Evolutionary conservation across 208 protist species (phyloP).

Genomic region (Crithidia mellificae): DNA sequence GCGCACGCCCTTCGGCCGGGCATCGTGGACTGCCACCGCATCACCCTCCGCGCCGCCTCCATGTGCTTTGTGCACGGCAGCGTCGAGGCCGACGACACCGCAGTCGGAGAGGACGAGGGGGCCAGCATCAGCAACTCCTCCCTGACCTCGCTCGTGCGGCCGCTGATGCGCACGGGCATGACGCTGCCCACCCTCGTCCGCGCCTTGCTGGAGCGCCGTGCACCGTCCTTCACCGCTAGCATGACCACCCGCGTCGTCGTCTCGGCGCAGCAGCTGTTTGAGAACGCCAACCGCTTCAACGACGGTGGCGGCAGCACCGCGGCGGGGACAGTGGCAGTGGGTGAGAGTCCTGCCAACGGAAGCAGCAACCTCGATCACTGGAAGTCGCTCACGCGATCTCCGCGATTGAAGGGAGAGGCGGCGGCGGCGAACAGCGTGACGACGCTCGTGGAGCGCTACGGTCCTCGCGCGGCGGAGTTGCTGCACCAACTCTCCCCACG

Average conservation of each 20-base stretch:
- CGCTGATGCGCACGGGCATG: constrained; percentile 34
- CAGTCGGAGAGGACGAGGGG: background rate
- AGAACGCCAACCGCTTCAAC: background rate
- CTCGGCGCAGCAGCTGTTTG: no score
- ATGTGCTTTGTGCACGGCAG: constrained; percentile 31
- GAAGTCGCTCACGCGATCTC: constrained; percentile 1
- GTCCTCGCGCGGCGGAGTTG: constrained; percentile 22
- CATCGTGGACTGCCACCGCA: constrained; percentile 68
- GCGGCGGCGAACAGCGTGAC: constrained; percentile 9
- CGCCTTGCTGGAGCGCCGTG: constrained; percentile 10
- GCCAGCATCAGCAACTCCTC: background rate
- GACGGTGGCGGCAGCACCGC: background rate
- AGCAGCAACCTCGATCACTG: constrained; percentile 2
- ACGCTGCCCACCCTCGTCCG: constrained; percentile 22
- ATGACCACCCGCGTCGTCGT: no score
- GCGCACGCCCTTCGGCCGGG: constrained; percentile 61
- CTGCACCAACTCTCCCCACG: constrained; percentile 31
- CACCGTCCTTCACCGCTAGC: constrained; percentile 11
- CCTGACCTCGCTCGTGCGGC: constrained; percentile 9
- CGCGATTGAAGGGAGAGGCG: background rate
- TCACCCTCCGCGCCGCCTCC: constrained; percentile 53
- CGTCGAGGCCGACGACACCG: background rate
- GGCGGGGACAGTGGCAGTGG: no score
- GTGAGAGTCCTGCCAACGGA: no score
- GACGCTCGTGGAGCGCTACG: constrained; percentile 20